Conservation (phyloP, 176 grass and related monocot genomes). For the Oryza australiensis region DNA sequence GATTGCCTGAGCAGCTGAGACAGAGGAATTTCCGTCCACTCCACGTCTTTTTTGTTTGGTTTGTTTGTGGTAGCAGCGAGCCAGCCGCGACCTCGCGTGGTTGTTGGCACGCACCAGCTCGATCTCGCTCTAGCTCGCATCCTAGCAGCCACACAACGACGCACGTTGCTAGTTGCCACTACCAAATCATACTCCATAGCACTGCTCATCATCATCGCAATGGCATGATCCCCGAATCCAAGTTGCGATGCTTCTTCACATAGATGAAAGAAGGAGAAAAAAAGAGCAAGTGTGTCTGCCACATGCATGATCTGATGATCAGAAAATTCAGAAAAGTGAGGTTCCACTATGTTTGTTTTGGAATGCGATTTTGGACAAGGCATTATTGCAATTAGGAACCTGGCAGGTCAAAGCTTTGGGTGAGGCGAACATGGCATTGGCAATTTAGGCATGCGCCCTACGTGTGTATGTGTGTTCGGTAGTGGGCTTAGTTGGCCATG, state of each 20-base stretch:
- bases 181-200: not conserved
- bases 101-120: constrained; percentile 1
- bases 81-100: constrained; percentile 6
- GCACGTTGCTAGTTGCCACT: constrained; percentile 8
- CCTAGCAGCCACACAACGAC: not conserved
- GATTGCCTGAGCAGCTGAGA: not conserved
- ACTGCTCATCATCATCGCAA: constrained; percentile 2
- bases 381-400: not conserved
- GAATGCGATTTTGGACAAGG: not conserved
- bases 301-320: not conserved
- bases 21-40: not conserved
- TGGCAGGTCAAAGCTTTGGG: not conserved
- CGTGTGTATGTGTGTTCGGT: not conserved
- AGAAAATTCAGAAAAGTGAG: not conserved
- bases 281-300: not conserved
- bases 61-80: not conserved
- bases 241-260: not conserved
- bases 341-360: not conserved
- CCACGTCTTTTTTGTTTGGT: not conserved
- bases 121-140: too few relatives aligned
- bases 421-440: not conserved
- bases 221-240: not conserved
- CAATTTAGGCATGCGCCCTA: not conserved
- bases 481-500: not conserved
- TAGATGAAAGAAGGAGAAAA: too few relatives aligned